Conservation (phyloP, 495 filamentous ascomycete species). For the Podospora pseudocomata region DNA sequence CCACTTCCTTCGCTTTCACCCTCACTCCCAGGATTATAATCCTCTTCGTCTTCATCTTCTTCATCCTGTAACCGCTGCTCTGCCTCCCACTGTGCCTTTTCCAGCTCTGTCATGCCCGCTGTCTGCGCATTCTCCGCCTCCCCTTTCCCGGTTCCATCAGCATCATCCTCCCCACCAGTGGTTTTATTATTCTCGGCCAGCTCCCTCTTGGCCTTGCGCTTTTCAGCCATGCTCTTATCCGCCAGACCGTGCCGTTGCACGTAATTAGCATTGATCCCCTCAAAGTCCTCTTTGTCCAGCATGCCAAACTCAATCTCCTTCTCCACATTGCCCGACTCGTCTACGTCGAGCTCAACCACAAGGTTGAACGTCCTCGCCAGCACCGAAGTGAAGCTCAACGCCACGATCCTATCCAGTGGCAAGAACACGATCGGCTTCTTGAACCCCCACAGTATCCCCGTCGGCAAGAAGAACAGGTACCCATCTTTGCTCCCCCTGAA, state of each 20-base stretch:
- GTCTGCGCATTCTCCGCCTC: conserved; percentile 47
- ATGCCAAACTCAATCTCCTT: conserved; percentile 81
- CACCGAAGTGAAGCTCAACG: conserved; percentile 84
- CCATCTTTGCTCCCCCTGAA: conserved; percentile 94
- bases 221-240: conserved; percentile 88
- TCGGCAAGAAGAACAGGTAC: conserved; percentile 82
- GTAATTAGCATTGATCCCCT: conserved; percentile 74
- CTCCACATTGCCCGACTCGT: conserved; percentile 35
- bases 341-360: conserved; percentile 58
- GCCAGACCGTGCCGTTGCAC: conserved; percentile 77
- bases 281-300: conserved; percentile 81
- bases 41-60: conserved; percentile 85
- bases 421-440: conserved; percentile 92
- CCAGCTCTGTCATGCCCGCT: conserved; percentile 59
- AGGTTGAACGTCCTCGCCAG: conserved; percentile 94
- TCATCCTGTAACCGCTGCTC: conserved; percentile 56
- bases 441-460: conserved; percentile 88
- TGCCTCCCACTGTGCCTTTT: conserved; percentile 51
- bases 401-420: conserved; percentile 70
- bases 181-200: conserved; percentile 44
- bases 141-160: conserved; percentile 50
- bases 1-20: conserved; percentile 69
- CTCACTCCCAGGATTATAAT: conserved; percentile 79
- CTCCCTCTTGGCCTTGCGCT: conserved; percentile 70
- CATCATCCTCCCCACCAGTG: conserved; percentile 65